Percentiles rank a stretch among this genome's conserved stretches.
These are phyloP conservation scores for Physaria fendleri DNA, from an alignment of 345 rosid species.

Conservation along the genomic window DNA sequence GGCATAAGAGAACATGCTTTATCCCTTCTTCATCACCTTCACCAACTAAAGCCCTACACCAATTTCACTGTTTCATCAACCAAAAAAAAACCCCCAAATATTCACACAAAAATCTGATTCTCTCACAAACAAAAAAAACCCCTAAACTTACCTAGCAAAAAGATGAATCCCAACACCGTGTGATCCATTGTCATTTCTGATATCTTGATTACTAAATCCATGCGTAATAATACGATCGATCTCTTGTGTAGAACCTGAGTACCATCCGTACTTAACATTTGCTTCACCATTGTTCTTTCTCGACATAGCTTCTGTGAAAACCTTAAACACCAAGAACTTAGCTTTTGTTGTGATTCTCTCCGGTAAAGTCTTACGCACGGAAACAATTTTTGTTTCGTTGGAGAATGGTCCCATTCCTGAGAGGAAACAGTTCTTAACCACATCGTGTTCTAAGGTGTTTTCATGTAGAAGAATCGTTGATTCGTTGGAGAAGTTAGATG, in stretches of 20 bases:
- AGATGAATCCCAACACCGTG: constrained; percentile 36
- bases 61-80: constrained; percentile 8
- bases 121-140: neutral
- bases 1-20: constrained; percentile 64
- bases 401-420: constrained; percentile 28
- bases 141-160: constrained; percentile 33
- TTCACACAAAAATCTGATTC: neutral
- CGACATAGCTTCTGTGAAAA: constrained; percentile 28
- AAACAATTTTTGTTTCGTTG: constrained; percentile 24
- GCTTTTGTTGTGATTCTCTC: constrained; percentile 22
- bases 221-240: constrained; percentile 26
- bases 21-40: constrained; percentile 43
- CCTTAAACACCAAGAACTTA: constrained; percentile 22
- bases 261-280: constrained; percentile 39
- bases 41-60: constrained; percentile 14
- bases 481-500: neutral
- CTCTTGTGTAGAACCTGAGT: constrained; percentile 35
- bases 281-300: constrained; percentile 36
- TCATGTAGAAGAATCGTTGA: constrained; percentile 25
- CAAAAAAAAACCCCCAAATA: no score
- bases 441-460: neutral
- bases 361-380: constrained; percentile 34
- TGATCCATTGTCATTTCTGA: neutral
- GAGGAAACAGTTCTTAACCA: constrained; percentile 24
- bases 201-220: constrained; percentile 33